Conservation (phyloP, 2,329 filamentous ascomycete genomes). For the Diaporthe vexans region DNA sequence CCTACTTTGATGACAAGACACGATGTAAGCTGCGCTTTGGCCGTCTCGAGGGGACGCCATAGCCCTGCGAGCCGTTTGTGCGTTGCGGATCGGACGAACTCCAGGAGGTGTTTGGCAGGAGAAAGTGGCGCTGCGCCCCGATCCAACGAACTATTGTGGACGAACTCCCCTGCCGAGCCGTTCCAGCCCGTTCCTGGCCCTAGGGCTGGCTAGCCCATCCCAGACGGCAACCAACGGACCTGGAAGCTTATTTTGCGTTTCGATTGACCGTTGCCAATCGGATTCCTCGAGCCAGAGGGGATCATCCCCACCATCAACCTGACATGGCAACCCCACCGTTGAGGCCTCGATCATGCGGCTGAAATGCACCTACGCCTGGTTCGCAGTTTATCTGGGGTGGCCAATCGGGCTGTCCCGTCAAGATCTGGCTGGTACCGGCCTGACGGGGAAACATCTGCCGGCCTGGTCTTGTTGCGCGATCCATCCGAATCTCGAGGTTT, state of each 20-base stretch:
- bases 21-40: conserved; percentile 14
- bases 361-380: conserved; percentile 10
- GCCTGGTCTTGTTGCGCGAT: not conserved
- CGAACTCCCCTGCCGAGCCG: conserved; percentile 15
- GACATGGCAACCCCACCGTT: not conserved
- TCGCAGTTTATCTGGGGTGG: conserved; percentile 4
- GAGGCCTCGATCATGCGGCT: conserved; percentile 18
- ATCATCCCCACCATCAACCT: too few relatives aligned
- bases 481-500: conserved; percentile 4
- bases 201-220: not conserved
- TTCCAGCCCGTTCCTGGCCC: not conserved
- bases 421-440: not conserved
- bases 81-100: conserved; percentile 9
- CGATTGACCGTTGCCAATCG: conserved; percentile 27
- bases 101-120: not conserved
- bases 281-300: not conserved
- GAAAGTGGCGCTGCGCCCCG: not conserved
- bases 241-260: conserved; percentile 20
- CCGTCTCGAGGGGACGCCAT: not conserved
- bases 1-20: not conserved
- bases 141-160: not conserved
- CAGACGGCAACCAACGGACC: not conserved
- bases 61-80: conserved; percentile 12
- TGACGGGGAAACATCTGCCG: conserved; percentile 16
- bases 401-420: conserved; percentile 16